Evolutionary conservation across 495 filamentous ascomycete species (phyloP).

Genomic region (Neurospora sp.): DNA sequence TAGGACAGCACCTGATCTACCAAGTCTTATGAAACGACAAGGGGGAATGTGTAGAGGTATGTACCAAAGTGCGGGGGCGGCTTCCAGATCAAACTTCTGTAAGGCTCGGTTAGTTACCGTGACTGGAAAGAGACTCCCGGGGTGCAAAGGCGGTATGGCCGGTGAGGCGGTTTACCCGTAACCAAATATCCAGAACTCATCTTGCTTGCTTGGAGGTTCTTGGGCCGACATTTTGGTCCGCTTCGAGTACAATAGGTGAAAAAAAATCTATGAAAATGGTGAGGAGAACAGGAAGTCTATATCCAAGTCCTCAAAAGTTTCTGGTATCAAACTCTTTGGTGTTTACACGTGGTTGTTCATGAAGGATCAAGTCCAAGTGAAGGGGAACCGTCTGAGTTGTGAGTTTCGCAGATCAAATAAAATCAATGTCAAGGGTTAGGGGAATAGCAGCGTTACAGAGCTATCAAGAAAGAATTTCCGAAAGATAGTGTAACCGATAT

Average conservation of each 20-base stretch:
- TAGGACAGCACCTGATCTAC: background rate
- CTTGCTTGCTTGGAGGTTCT: constrained; percentile 8
- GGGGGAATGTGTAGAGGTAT: background rate
- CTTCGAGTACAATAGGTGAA: too few relatives aligned
- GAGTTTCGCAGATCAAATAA: background rate
- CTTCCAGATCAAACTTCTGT: constrained; percentile 95
- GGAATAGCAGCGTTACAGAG: background rate
- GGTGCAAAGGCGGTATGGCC: background rate
- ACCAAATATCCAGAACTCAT: constrained; percentile 82
- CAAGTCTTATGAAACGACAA: background rate
- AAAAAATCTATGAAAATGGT: too few relatives aligned
- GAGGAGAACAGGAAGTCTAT: background rate
- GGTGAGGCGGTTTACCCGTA: constrained; percentile 57
- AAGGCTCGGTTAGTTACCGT: constrained; percentile 16
- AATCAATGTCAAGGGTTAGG: background rate
- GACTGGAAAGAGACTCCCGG: background rate
- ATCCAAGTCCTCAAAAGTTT: background rate
- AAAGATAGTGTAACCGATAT: background rate
- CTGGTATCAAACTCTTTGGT: background rate
- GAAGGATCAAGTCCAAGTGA: background rate
- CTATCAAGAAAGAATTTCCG: background rate
- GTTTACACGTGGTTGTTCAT: background rate
- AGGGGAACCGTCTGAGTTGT: background rate
- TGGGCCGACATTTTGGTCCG: constrained; percentile 10
- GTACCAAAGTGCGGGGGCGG: constrained; percentile 91